Conservation (phyloP, 306 rosid genomes). For the Dicorynia guianensis region DNA sequence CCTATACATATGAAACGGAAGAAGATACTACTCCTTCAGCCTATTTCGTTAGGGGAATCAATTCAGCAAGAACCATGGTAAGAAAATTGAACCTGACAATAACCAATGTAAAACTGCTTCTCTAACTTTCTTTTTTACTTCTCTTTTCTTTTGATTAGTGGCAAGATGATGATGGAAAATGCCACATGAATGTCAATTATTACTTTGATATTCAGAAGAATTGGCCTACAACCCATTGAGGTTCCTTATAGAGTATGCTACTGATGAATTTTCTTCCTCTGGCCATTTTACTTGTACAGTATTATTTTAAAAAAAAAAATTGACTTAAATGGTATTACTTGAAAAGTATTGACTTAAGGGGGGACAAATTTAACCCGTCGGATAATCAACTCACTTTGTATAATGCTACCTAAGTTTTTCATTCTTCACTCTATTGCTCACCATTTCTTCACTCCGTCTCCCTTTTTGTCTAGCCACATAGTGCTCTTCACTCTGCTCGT, state of each 20-base stretch:
- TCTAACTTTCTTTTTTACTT: neutral
- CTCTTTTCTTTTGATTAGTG: slow-evolving; percentile 50
- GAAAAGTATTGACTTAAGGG: no score
- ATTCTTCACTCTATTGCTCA: no score
- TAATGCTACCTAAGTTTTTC: no score
- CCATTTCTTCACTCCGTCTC: no score
- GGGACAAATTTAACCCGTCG: no score
- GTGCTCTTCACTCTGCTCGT: no score
- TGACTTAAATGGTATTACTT: no score
- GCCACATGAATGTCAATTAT: slow-evolving; percentile 79
- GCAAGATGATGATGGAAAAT: slow-evolving; percentile 90
- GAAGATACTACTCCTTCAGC: slow-evolving; percentile 88
- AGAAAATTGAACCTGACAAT: neutral
- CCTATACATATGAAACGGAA: slow-evolving; percentile 70
- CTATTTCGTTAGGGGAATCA: slow-evolving; percentile 82
- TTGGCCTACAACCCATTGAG: slow-evolving; percentile 66
- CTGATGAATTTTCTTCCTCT: slow-evolving; percentile 28
- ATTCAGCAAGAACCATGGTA: slow-evolving; percentile 86
- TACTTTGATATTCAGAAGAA: slow-evolving; percentile 85
- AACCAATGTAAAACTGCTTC: neutral
- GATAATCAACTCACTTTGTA: no score
- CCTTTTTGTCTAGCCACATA: no score
- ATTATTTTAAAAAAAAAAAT: no score
- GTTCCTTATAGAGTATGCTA: slow-evolving; percentile 12
- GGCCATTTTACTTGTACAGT: no score